Percentiles rank a stretch among this genome's conserved stretches.
Evolutionary conservation across 2,329 filamentous ascomycete genomes (phyloP).

Genomic region (Fusarium armeniacum): DNA sequence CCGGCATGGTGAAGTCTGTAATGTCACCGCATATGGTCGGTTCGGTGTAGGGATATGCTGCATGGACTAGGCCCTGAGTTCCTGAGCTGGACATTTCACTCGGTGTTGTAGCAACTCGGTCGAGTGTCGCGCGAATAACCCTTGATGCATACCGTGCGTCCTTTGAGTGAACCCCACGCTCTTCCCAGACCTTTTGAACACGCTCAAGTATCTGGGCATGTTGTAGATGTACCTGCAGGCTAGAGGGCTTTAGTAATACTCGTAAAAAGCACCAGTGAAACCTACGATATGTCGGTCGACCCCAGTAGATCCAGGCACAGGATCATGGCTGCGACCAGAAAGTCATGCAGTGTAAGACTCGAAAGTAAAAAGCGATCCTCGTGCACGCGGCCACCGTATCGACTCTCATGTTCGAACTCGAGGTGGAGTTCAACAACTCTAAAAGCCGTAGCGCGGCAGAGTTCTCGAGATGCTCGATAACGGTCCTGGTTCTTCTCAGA

Average conservation of each 20-base stretch:
- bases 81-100: slow-evolving; percentile 11
- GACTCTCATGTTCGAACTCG: slow-evolving; percentile 62
- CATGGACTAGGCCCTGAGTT: slow-evolving; percentile 10
- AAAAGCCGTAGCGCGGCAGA: slow-evolving; percentile 61
- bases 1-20: slow-evolving; percentile 28
- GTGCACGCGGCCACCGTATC: slow-evolving; percentile 65
- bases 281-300: slow-evolving; percentile 56
- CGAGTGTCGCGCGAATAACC: slow-evolving; percentile 60
- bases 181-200: slow-evolving; percentile 61
- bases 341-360: slow-evolving; percentile 68
- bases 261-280: background rate
- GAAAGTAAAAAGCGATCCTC: slow-evolving; percentile 68
- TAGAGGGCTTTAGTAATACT: slow-evolving; percentile 33
- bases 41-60: slow-evolving; percentile 7
- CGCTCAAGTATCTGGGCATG: slow-evolving; percentile 57
- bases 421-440: slow-evolving; percentile 62
- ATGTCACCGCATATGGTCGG: slow-evolving; percentile 6
- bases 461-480: slow-evolving; percentile 58
- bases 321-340: slow-evolving; percentile 71
- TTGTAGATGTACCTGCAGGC: slow-evolving; percentile 52
- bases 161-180: slow-evolving; percentile 55
- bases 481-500: slow-evolving; percentile 55
- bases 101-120: slow-evolving; percentile 51
- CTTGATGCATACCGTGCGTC: slow-evolving; percentile 61
- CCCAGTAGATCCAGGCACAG: slow-evolving; percentile 66